Base-by-base conservation (phyloP, 331 rosid species). In the Acacia concinna region DNA sequence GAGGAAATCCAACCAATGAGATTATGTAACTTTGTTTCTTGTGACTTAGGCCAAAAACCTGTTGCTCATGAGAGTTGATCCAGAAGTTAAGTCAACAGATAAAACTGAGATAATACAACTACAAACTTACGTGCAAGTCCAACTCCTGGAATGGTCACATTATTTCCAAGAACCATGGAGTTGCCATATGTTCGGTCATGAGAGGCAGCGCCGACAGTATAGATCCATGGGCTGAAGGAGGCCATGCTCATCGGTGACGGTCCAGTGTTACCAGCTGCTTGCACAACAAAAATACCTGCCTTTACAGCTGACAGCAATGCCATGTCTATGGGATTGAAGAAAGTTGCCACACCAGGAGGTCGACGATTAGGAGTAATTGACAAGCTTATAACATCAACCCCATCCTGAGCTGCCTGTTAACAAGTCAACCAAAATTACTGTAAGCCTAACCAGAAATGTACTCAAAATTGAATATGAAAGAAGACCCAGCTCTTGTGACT, bases 211-310 rank as follows among this genome's bases (percentile, higher is more conserved):
- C 99, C 99, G 38, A 96, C 97, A 64, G 97, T 89, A 85, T 80
- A 83, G 68, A 96, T 96, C 99, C 99, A 96, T 1, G 99, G 99
- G 86, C 99, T 96, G 85, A 93, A 96, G 63, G 99, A 96, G 60
- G 91, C 90, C 91, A 93, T 87, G 86, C 99, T 96, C 82, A 80
- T 93, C 1, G 98, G 99, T 18, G 99, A 87, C 2, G 99, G 99
- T 75, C 99, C 99, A 11, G 97, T 96, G 79, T 96, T 96, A 25
- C 99, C 99, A 4, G 99, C 97, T 30, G 99, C 99, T 91, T 96
- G 99, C 82, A 96, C 99, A 6, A 91, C 97, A 74, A 96, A 96
- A 73, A 96, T 91, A 64, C 99, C 98, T 30, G 87, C 88, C 92
- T 90, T 96, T 44, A 91, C 94, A 47, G 99, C 98, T 38, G 99